These are phyloP conservation scores for Stemphylium lycopersici DNA, from an alignment of 2,329 filamentous ascomycete genomes.

Conservation along the genomic window DNA sequence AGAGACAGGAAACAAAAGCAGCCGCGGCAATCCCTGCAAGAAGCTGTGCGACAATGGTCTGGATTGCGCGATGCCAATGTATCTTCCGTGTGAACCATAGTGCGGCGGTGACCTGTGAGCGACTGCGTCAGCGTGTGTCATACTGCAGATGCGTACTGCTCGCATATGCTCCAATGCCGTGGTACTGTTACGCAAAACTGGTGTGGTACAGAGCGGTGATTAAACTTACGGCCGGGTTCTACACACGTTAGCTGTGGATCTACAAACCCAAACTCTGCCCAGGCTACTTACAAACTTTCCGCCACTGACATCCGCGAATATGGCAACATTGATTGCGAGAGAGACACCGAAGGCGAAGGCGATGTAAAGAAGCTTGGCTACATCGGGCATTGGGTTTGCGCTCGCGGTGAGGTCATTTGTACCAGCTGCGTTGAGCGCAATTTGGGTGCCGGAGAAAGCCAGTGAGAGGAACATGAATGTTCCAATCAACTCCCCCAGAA, in stretches of 20 bases:
- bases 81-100: conserved; percentile 31
- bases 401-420: conserved; percentile 35
- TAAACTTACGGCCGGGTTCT: conserved; percentile 30
- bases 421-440: conserved; percentile 53
- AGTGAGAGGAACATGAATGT: conserved; percentile 54
- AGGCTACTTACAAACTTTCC: conserved; percentile 37
- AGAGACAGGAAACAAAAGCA: conserved; percentile 34
- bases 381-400: conserved; percentile 18
- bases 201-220: not conserved
- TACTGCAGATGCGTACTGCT: not conserved
- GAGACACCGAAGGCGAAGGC: conserved; percentile 43
- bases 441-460: conserved; percentile 49
- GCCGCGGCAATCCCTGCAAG: conserved; percentile 40
- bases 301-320: conserved; percentile 46
- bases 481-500: conserved; percentile 53
- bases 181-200: conserved; percentile 29
- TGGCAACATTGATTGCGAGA: conserved; percentile 45
- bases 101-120: conserved; percentile 31
- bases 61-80: conserved; percentile 29
- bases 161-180: not conserved
- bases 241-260: not conserved
- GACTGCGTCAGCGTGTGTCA: conserved; percentile 5
- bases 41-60: conserved; percentile 36
- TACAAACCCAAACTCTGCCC: not conserved
- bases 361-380: conserved; percentile 45